Evolutionary conservation across 164 flowering plant species (phyloP), one percentile per base, ranked within the genome.

Genomic region (Santalum album): DNA sequence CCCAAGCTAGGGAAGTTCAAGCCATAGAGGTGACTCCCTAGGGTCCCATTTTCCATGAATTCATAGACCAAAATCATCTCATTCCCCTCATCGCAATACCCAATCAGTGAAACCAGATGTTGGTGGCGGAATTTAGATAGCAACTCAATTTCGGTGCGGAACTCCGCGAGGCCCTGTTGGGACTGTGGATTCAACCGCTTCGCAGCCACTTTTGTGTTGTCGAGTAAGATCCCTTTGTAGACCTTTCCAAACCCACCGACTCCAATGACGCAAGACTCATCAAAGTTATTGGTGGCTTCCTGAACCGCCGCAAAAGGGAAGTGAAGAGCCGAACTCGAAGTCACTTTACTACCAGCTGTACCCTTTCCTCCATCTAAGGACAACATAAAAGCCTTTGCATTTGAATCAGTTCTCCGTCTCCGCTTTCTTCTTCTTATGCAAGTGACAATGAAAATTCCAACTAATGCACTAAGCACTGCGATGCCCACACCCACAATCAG

Each of bases 181-280:
- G 96, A 87, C 19, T 62, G 63, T 2, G 85, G 83, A 58, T 82
- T 87, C 6, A 82, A 87, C 60, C 96, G 72, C 64, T 87, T 87
- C 12, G 80, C 87, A 40, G 96, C 91, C 2, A 84, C 87, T 68
- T 78, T 78, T 11, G 86, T 82, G 0, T 79, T 84, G 50, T 83
- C 96, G 54, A 46, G 61, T 17, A 84, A 24, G 27, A 16, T 64
- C 44, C 89, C 96, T 51, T 72, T 77, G 75, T 80, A 87, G n/a
- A 87, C 96, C 56, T 85, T 87, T 6, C 96, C 96, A 53, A 87
- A 87, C 5, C 96, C 96, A 54, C 96, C 96, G 35, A 83, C 69
- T 2, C 96, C 96, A 56, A 87, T 78, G 43, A 81, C 90, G 71
- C 70, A 67, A 52, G 75, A 72, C 76, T 87, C 96, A 39, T 83